Percentiles rank a stretch among this genome's conserved stretches.
These are phyloP conservation scores for Rosa persica DNA, from an alignment of 306 rosid species.

Conservation along the genomic window DNA sequence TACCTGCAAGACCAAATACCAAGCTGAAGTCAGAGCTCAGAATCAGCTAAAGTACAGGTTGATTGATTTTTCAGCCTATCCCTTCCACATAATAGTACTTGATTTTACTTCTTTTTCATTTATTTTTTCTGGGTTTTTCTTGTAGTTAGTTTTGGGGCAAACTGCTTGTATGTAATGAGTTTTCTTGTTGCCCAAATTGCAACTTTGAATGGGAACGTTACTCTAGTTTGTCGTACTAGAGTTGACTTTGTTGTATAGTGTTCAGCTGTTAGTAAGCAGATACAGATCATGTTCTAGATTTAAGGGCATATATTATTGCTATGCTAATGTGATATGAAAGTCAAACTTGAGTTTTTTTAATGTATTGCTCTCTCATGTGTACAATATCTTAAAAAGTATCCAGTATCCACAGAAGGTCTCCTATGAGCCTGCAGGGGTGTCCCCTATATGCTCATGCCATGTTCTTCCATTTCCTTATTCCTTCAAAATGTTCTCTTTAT, in stretches of 20 bases:
- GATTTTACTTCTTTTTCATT: neutral
- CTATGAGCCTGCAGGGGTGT: neutral
- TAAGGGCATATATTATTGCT: neutral
- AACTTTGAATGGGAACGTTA: neutral
- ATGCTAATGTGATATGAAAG: neutral
- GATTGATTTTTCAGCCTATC: neutral
- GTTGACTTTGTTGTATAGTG: neutral
- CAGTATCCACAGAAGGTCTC: neutral
- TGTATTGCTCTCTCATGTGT: neutral
- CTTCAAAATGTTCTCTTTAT: neutral
- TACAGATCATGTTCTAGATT: neutral
- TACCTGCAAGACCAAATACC: constrained; percentile 94
- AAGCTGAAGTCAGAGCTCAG: constrained; percentile 84
- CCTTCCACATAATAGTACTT: constrained; percentile 14
- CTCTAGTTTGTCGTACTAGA: constrained; percentile 3
- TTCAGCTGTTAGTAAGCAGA: neutral
- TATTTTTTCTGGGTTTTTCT: neutral
- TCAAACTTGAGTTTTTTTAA: neutral
- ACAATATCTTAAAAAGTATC: neutral
- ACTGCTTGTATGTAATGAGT: neutral
- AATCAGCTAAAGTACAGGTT: constrained; percentile 81
- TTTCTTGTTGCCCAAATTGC: neutral
- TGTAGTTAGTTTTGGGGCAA: neutral
- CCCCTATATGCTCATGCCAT: neutral
- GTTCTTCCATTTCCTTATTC: neutral